Evolutionary conservation across 2,329 filamentous ascomycete genomes (phyloP), one percentile per base, ranked within the genome.

Genomic region (Salinomyces thailandicus): DNA sequence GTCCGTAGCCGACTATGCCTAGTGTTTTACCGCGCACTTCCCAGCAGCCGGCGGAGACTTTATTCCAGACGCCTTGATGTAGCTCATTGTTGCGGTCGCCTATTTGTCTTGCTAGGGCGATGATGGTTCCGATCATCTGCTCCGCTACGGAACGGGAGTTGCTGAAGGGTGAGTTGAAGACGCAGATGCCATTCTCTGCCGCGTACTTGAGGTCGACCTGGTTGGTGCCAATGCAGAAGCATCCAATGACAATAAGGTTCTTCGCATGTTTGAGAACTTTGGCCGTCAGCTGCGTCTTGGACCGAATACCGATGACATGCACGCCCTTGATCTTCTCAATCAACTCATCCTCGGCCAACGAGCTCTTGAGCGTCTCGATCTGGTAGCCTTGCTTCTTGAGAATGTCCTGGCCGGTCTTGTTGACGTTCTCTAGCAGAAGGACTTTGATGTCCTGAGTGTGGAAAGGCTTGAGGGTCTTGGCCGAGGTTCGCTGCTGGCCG

Each of bases 141-240:
- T 98, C 91, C 38, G 91, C 91, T 35, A 98, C 91, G 59, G 85
- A 93, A 60, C 91, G 81, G 6, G 89, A 96, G 67, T 98, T 98
- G 66, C 84, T 87, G 65, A 98, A 98, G 1, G 91, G 91, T 31
- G 91, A 96, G 67, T 98, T 98, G 77, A 98, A 98, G 46, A 98
- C 91, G 22, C 87, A 86, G 59, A 96, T 94, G 48, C 91, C 86
- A 57, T 83, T 77, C 49, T 73, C 72, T 32, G 85, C 85, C 18
- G 86, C 85, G 57, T 77, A 89, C 43, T 85, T 74, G 42, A 93
- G 76, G 59, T 93, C 81, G 47, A 94, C 86, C 62, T 93, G 86
- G 67, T 93, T 96, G 39, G 91, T 98, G 48, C 91, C 91, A 53
- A 98, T 98, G 62, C 91, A 98, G 73, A 98, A 98, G 68, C 91